These are phyloP conservation scores for Cruciata laevipes DNA, from an alignment of 257 asterid species.

Conservation along the genomic window DNA sequence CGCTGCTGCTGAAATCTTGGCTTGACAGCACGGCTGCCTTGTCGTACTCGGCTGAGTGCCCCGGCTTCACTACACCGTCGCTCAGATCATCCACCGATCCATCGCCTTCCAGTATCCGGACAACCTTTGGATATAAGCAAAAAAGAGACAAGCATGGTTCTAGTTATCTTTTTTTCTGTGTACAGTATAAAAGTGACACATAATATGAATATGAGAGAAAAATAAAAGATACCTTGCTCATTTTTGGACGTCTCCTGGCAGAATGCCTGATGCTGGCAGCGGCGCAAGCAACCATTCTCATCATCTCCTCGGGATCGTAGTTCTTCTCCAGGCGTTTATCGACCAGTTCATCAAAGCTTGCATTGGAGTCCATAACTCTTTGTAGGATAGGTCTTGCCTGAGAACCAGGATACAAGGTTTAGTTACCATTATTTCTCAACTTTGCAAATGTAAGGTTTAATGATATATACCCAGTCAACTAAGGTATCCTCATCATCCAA, in stretches of 20 bases:
- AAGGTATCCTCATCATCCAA: slow-evolving; percentile 69
- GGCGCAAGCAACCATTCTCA: slow-evolving; percentile 66
- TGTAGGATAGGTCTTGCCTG: slow-evolving; percentile 74
- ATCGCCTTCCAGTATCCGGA: slow-evolving; percentile 82
- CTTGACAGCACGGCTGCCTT: slow-evolving; percentile 40
- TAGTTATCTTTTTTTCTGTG: too few relatives aligned
- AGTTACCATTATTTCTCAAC: neutral
- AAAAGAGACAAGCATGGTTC: neutral
- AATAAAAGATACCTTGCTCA: slow-evolving; percentile 58
- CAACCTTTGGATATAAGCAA: slow-evolving; percentile 34
- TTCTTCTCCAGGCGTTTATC: slow-evolving; percentile 53
- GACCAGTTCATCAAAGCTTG: slow-evolving; percentile 56
- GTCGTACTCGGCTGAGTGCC: slow-evolving; percentile 43
- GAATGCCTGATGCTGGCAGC: slow-evolving; percentile 71
- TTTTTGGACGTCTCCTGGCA: slow-evolving; percentile 77
- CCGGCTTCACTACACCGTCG: slow-evolving; percentile 37
- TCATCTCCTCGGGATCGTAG: slow-evolving; percentile 65
- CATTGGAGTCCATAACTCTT: slow-evolving; percentile 38
- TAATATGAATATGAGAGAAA: neutral
- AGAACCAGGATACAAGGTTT: slow-evolving; percentile 6
- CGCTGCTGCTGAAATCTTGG: slow-evolving; percentile 64
- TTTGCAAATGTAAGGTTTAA: neutral
- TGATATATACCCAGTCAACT: slow-evolving; percentile 74
- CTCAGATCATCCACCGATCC: slow-evolving; percentile 54
- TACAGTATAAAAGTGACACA: too few relatives aligned